phyloP scores from a whole-genome alignment of 495 filamentous ascomycete genomes.

The Neurospora sp. region DNA sequence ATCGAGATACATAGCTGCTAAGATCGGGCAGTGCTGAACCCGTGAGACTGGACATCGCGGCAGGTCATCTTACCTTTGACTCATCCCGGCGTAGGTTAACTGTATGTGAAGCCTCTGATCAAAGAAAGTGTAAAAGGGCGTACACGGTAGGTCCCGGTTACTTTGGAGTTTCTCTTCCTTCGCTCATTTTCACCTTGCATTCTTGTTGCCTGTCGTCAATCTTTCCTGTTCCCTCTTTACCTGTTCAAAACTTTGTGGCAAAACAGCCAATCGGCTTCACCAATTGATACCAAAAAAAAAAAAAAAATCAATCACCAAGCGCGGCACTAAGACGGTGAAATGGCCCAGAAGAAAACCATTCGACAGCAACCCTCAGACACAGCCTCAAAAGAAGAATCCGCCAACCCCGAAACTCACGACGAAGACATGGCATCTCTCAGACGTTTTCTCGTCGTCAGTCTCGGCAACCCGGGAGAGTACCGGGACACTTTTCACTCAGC shows the following conservation, averaged over 20 bases:
- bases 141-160: neutral
- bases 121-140: neutral
- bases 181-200: neutral
- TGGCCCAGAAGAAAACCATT: neutral
- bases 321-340: neutral
- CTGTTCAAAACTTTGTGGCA: neutral
- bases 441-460: conserved; percentile 39
- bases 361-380: neutral
- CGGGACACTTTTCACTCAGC: conserved; percentile 68
- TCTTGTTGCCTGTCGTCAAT: too few relatives aligned
- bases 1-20: neutral
- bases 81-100: neutral
- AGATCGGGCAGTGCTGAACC: neutral
- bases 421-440: conserved; percentile 7
- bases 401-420: neutral
- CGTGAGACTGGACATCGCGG: neutral
- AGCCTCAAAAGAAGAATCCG: neutral
- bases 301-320: neutral
- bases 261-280: neutral
- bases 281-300: neutral
- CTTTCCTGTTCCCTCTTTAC: too few relatives aligned
- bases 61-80: conserved; percentile 4
- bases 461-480: conserved; percentile 44
- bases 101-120: neutral
- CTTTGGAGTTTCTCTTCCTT: conserved; percentile 1